A percentile compares a stretch with the other conserved stretches of the same genome.
These are phyloP conservation scores for Aspergillus diversus DNA, from an alignment of 495 filamentous ascomycete genomes.

Conservation along the genomic window DNA sequence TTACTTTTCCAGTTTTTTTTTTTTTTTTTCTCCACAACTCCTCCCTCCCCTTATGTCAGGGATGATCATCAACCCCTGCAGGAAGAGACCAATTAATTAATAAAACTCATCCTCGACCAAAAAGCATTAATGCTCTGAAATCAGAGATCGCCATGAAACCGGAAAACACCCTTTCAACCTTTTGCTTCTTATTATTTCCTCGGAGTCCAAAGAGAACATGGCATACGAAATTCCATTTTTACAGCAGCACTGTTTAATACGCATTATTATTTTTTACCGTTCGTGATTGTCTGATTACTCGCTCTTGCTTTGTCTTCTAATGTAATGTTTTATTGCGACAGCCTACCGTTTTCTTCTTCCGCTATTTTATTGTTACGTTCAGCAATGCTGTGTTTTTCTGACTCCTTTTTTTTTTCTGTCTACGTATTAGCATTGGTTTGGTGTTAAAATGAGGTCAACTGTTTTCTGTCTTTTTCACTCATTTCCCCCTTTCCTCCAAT, in stretches of 20 bases:
- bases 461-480: neutral
- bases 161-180: neutral
- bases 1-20: too few relatives aligned
- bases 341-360: slow-evolving; percentile 8
- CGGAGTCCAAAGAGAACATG: neutral
- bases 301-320: neutral
- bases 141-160: neutral
- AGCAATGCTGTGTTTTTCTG: slow-evolving; percentile 2
- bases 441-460: slow-evolving; percentile 16
- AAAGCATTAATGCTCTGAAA: neutral
- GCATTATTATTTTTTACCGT: neutral
- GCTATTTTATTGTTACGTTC: slow-evolving; percentile 3
- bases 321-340: neutral
- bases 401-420: neutral
- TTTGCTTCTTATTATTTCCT: neutral
- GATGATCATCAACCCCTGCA: slow-evolving; percentile 13
- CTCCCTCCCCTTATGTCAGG: neutral
- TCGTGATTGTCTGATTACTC: neutral
- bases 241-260: neutral
- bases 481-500: neutral
- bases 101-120: slow-evolving; percentile 1
- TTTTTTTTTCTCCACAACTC: too few relatives aligned
- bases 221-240: neutral
- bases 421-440: slow-evolving; percentile 24
- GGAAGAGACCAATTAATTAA: slow-evolving; percentile 5